Evolutionary conservation across 2,329 filamentous ascomycete genomes (phyloP).

Genomic region (Phialophora expanda): DNA sequence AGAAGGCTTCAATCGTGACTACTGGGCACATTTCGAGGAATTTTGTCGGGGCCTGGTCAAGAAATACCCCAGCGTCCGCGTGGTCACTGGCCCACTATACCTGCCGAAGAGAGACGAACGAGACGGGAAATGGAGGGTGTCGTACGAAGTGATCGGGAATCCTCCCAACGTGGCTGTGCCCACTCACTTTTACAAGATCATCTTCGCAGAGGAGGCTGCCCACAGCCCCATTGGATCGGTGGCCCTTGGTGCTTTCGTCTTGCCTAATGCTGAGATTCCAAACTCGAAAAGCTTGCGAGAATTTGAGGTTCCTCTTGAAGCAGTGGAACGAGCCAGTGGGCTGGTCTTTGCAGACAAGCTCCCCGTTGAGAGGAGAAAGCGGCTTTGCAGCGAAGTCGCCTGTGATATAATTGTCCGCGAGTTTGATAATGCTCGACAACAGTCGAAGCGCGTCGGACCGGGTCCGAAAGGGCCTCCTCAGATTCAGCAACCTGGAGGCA

Average conservation of each 20-base stretch:
- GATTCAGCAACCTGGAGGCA: constrained; percentile 18
- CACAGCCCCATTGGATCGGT: constrained; percentile 68
- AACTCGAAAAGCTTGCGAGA: constrained; percentile 86
- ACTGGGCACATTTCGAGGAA: constrained; percentile 99
- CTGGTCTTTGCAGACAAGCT: constrained; percentile 87
- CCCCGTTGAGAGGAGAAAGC: constrained; percentile 72
- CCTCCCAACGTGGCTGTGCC: constrained; percentile 95
- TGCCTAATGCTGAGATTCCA: constrained; percentile 87
- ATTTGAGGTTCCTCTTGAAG: constrained; percentile 94
- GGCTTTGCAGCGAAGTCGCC: constrained; percentile 82
- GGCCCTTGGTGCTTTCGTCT: constrained; percentile 88
- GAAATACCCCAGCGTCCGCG: constrained; percentile 82
- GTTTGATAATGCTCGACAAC: constrained; percentile 66
- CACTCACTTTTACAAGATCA: constrained; percentile 99
- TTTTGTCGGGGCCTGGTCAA: constrained; percentile 85
- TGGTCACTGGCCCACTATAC: constrained; percentile 93
- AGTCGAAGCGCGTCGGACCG: constrained; percentile 32
- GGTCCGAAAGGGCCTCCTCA: constrained; percentile 8
- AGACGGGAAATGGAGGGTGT: constrained; percentile 94
- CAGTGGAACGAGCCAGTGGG: constrained; percentile 87
- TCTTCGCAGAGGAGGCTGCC: constrained; percentile 86
- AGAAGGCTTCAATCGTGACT: constrained; percentile 97
- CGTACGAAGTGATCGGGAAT: constrained; percentile 92
- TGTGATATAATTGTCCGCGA: constrained; percentile 86
- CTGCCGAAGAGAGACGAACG: constrained; percentile 78